Evolutionary conservation across 164 flowering plant genomes (phyloP).

Genomic region (Stephania cephalantha): DNA sequence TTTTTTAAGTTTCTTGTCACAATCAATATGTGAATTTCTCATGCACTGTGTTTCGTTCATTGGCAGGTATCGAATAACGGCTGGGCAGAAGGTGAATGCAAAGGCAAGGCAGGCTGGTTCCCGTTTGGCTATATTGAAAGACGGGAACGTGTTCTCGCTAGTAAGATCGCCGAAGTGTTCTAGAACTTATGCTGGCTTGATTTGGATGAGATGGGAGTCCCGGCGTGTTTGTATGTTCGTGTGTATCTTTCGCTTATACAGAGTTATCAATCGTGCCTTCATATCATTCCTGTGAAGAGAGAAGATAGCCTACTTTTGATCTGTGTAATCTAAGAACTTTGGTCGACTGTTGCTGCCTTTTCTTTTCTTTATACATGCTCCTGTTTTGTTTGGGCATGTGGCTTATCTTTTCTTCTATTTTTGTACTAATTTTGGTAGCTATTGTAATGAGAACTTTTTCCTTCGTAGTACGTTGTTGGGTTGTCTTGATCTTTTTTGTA

Average conservation of each 20-base stretch:
- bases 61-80: constrained; percentile 75
- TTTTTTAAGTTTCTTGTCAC: too few species aligned
- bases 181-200: constrained; percentile 16
- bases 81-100: constrained; percentile 99
- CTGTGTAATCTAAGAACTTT: neutral
- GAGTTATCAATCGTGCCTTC: neutral
- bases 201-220: neutral
- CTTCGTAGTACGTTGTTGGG: neutral
- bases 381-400: neutral
- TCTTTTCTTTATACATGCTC: neutral
- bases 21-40: too few species aligned
- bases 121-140: constrained; percentile 82
- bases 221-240: neutral
- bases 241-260: neutral
- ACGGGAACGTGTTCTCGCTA: constrained; percentile 93
- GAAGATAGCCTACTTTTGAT: constrained; percentile 3
- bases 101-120: constrained; percentile 94
- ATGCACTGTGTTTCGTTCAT: too few species aligned
- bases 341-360: neutral
- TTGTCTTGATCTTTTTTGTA: too few species aligned
- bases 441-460: neutral
- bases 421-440: neutral
- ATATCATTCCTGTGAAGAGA: neutral
- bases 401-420: neutral
- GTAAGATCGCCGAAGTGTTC: constrained; percentile 80